Evolutionary conservation across 495 filamentous ascomycete genomes (phyloP), one percentile per base, ranked within the genome.

Genomic region (Lepraria neglecta): DNA sequence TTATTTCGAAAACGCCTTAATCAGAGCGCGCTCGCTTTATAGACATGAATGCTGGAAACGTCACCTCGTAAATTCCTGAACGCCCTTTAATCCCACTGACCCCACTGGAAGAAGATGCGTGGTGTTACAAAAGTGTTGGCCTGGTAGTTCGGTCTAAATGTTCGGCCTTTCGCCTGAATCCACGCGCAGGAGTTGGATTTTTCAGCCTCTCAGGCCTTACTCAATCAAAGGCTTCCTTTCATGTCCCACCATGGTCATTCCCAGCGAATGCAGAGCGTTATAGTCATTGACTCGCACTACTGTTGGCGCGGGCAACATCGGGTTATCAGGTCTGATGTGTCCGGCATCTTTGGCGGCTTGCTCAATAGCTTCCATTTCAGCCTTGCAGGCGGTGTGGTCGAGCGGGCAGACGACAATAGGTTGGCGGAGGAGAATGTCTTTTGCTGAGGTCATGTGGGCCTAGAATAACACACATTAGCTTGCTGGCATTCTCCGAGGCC

Each of bases 311-410:
- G 94, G 91, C 12, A 97, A 73, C 83, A 90, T 87, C 0, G 91
- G 94, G 62, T 96, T 96, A 53, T 92, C 88, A 0, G 86, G 85
- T 66, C 89, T 88, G 50, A 98, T 84, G 61, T 87, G 84, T 27
- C 87, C 85, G 6, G 94, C 92, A 61, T 97, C 92, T 71, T 91
- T 91, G 3, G 94, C 94, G 0, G 95, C 89, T 72, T 94, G 88
- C 68, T 96, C 90, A 63, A 97, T 97, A 9, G 91, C 90, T 68
- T 96, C 91, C 89, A 98, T 95, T 75, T 98, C 95, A 66, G 96
- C 91, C 69, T 95, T 96, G 76, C 94, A 97, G 14, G 87, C 90
- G 60, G 92, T 89, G 66, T 97, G 90, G 70, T 98, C 94, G 44
- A 96, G 84, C 0, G 95, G 94, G 66, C 92, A 97, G 53, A 98